phyloP scores from a whole-genome alignment of 805 yeast genomes.

The Candida ponderosae region DNA sequence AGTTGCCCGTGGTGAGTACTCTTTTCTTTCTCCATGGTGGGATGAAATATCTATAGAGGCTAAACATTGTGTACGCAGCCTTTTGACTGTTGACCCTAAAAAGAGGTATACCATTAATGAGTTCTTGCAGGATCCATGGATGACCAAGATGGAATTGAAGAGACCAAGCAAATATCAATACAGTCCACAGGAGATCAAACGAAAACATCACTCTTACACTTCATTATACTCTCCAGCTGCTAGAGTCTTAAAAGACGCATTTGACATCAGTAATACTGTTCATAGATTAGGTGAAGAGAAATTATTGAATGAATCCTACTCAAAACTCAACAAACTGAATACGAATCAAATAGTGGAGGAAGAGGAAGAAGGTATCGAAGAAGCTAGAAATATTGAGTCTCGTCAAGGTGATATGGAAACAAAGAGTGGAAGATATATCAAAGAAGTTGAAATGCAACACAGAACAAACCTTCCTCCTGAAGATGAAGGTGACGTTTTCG shows the following conservation, averaged over 20 bases:
- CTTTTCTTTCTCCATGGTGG: conserved; percentile 84
- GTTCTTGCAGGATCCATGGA: conserved; percentile 66
- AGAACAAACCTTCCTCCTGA: conserved; percentile 5
- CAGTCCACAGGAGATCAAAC: conserved; percentile 12
- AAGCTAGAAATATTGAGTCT: conserved; percentile 2
- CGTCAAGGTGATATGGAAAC: conserved; percentile 11
- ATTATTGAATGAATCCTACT: conserved; percentile 1
- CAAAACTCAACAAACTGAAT: conserved; percentile 3
- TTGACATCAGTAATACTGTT: conserved; percentile 79
- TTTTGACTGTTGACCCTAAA: conserved; percentile 63
- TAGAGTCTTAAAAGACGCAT: conserved; percentile 76
- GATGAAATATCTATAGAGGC: conserved; percentile 72
- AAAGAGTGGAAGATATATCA: conserved; percentile 10
- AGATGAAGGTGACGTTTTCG: conserved; percentile 23
- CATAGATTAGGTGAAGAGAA: conserved; percentile 41
- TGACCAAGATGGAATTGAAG: conserved; percentile 19
- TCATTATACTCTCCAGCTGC: conserved; percentile 77
- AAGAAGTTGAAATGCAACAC: conserved; percentile 7
- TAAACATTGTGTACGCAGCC: conserved; percentile 55
- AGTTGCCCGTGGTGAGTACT: conserved; percentile 63
- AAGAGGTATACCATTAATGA: conserved; percentile 63
- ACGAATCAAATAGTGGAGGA: conserved; percentile 15
- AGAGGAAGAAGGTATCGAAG: conserved; percentile 15
- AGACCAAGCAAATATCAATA: conserved; percentile 12
- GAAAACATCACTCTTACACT: conserved; percentile 32